Percentiles rank a stretch among this genome's conserved stretches.
Evolutionary conservation across 768 basidiomycete genomes (phyloP).

Genomic region (Boletus reticuloceps): DNA sequence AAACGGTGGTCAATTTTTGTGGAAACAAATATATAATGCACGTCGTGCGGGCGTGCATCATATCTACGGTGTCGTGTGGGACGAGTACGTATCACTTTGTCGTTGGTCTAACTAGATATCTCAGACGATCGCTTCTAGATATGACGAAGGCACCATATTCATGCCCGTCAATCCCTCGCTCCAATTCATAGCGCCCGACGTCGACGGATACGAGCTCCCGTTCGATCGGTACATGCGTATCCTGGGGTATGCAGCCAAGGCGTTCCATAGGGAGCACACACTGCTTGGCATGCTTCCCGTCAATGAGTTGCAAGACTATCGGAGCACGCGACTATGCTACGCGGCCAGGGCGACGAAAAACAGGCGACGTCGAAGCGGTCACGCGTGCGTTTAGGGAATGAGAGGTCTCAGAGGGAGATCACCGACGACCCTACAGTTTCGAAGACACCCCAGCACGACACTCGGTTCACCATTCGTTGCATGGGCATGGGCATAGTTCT

Average conservation of each 20-base stretch:
- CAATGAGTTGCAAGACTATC: conserved; percentile 75
- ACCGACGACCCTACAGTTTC: conserved; percentile 71
- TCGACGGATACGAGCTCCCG: conserved; percentile 75
- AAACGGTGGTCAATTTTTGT: conserved; percentile 73
- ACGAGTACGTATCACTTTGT: conserved; percentile 48
- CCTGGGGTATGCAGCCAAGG: conserved; percentile 68
- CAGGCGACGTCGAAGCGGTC: conserved; percentile 26
- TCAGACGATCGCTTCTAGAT: conserved; percentile 39
- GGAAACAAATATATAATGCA: conserved; percentile 75
- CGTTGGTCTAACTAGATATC: not conserved
- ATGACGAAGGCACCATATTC: conserved; percentile 82
- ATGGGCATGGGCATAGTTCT: too few species aligned
- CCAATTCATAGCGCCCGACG: conserved; percentile 65
- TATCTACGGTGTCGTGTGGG: conserved; percentile 91
- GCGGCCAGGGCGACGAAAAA: conserved; percentile 32
- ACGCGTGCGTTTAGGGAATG: not conserved
- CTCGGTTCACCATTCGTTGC: too few species aligned
- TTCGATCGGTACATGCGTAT: conserved; percentile 87
- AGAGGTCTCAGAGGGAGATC: conserved; percentile 11
- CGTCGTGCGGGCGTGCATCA: conserved; percentile 56
- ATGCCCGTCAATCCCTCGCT: conserved; percentile 54
- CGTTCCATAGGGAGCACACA: conserved; percentile 39
- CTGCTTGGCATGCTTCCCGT: conserved; percentile 46
- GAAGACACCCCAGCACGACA: conserved; percentile 26
- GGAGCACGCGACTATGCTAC: conserved; percentile 59